Evolutionary conservation across 805 yeast genomes (phyloP).

Genomic region (Kodamaea neixiangensis): DNA sequence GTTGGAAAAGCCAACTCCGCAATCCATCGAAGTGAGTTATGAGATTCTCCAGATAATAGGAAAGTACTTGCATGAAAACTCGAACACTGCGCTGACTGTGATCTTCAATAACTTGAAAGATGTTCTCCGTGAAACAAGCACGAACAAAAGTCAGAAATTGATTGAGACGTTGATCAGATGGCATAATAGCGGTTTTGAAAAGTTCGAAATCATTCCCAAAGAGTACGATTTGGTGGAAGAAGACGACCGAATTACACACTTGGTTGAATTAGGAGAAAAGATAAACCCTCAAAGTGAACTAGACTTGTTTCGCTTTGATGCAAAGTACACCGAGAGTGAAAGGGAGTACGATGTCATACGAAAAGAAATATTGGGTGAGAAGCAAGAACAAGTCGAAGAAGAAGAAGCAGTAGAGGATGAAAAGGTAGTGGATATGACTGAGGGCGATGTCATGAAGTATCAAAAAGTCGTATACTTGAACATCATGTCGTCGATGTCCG

Average conservation of each 20-base stretch:
- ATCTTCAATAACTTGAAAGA: slow-evolving; percentile 61
- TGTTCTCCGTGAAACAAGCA: background rate
- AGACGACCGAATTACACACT: slow-evolving; percentile 60
- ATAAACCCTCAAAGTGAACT: slow-evolving; percentile 46
- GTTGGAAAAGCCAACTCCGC: slow-evolving; percentile 49
- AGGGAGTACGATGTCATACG: slow-evolving; percentile 44
- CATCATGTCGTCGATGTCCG: slow-evolving; percentile 84
- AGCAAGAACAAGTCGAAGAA: slow-evolving; percentile 24
- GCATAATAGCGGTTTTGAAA: slow-evolving; percentile 29
- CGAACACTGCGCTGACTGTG: slow-evolving; percentile 46
- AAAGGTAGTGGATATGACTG: slow-evolving; percentile 60
- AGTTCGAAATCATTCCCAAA: slow-evolving; percentile 39
- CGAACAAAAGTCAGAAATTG: slow-evolving; percentile 6
- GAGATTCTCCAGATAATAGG: slow-evolving; percentile 57
- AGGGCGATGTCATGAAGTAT: slow-evolving; percentile 58
- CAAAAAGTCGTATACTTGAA: slow-evolving; percentile 80
- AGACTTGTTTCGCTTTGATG: slow-evolving; percentile 54
- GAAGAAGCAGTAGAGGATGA: slow-evolving; percentile 16
- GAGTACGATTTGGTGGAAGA: slow-evolving; percentile 64
- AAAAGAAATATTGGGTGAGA: slow-evolving; percentile 48
- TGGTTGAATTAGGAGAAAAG: slow-evolving; percentile 54
- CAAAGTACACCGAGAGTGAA: slow-evolving; percentile 52
- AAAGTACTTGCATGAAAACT: slow-evolving; percentile 41
- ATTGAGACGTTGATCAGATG: slow-evolving; percentile 6
- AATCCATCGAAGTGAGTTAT: slow-evolving; percentile 56